Percentiles rank a stretch among this genome's conserved stretches.
phyloP scores from a whole-genome alignment of 1,284 basidiomycete species.

The Cutaneotrichosporon sp. region DNA sequence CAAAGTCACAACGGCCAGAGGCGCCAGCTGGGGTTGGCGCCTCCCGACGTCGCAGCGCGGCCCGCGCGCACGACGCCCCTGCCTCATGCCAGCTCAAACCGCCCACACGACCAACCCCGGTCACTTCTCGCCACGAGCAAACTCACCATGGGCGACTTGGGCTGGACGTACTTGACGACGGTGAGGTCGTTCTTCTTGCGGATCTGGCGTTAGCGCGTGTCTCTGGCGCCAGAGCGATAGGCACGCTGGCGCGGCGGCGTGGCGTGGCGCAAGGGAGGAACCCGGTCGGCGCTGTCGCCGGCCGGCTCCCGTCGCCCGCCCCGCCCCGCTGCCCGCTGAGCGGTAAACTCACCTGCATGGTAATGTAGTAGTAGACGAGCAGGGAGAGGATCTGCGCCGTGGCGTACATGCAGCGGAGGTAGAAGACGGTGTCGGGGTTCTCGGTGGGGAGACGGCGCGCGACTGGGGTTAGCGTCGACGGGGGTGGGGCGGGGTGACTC shows the following conservation, averaged over 20 bases:
- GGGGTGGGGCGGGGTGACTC: slow-evolving; percentile 29
- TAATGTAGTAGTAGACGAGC: slow-evolving; percentile 19
- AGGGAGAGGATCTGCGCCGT: slow-evolving; percentile 16
- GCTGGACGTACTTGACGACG: slow-evolving; percentile 23
- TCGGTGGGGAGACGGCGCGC: slow-evolving; percentile 21
- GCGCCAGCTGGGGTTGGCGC: too few relatives aligned
- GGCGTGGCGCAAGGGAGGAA: too few relatives aligned
- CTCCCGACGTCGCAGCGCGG: too few relatives aligned
- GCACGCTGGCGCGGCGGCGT: background rate
- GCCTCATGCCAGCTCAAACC: too few relatives aligned
- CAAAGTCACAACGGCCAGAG: too few relatives aligned
- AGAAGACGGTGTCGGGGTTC: slow-evolving; percentile 16
- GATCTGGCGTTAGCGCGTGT: slow-evolving; percentile 12
- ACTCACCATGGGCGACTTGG: slow-evolving; percentile 21
- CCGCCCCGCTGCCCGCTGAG: background rate
- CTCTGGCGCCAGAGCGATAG: background rate
- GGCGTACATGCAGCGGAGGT: slow-evolving; percentile 18
- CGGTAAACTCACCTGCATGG: slow-evolving; percentile 12
- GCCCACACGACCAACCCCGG: too few relatives aligned
- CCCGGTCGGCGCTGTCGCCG: too few relatives aligned
- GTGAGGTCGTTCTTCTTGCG: slow-evolving; percentile 22
- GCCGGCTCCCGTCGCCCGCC: background rate
- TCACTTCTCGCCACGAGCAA: background rate
- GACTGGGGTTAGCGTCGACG: slow-evolving; percentile 7
- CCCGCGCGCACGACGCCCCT: too few relatives aligned